Evolutionary conservation across 2,329 filamentous ascomycete genomes (phyloP).

Genomic region (Curvularia sp.): DNA sequence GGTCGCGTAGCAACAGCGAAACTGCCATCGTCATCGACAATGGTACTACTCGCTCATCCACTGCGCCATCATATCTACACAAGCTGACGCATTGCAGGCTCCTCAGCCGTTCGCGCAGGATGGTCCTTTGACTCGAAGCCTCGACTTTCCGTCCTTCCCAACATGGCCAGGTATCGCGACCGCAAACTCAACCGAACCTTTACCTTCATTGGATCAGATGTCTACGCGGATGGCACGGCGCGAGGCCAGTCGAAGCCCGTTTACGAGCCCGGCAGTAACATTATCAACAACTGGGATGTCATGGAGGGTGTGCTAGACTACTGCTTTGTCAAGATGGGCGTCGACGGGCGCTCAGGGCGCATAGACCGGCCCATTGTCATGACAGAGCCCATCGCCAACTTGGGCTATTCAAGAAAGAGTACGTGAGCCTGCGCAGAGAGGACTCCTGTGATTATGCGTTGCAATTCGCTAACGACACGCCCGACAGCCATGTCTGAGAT

Average conservation of each 20-base stretch:
- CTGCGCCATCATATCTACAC: constrained; percentile 4
- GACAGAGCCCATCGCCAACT: constrained; percentile 92
- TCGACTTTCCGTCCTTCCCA: constrained; percentile 79
- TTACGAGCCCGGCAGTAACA: constrained; percentile 88
- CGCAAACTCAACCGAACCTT: constrained; percentile 91
- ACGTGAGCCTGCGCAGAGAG: constrained; percentile 46
- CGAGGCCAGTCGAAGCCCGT: constrained; percentile 87
- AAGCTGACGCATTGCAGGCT: constrained; percentile 64
- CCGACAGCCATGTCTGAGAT: constrained; percentile 90
- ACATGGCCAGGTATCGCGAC: constrained; percentile 95
- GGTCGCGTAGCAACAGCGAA: constrained; percentile 65
- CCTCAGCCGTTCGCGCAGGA: constrained; percentile 85
- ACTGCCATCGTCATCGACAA: constrained; percentile 97
- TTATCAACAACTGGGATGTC: constrained; percentile 97
- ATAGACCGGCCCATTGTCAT: constrained; percentile 90
- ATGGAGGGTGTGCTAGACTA: constrained; percentile 96
- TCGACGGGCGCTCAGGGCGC: constrained; percentile 75
- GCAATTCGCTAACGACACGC: constrained; percentile 32
- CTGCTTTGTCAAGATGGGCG: constrained; percentile 88
- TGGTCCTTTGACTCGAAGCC: constrained; percentile 94
- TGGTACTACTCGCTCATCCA: constrained; percentile 62
- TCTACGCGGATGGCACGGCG: constrained; percentile 92
- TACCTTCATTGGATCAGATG: constrained; percentile 89
- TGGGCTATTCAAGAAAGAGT: constrained; percentile 89
- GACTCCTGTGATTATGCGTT: neutral